Conservation (phyloP, 805 yeast species). For the Maudiozyma saulgeensis region DNA sequence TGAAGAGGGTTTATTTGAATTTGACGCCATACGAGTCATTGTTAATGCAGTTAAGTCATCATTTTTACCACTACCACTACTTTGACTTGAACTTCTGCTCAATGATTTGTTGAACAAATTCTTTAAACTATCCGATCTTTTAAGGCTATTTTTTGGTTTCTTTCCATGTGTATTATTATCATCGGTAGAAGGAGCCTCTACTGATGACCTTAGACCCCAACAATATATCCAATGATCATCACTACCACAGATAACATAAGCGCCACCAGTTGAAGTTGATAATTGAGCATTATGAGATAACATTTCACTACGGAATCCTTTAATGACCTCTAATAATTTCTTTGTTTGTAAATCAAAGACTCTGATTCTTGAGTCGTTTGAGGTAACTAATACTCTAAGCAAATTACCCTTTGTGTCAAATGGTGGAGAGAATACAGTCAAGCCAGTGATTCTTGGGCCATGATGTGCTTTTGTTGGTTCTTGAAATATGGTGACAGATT, state of each 20-base stretch:
- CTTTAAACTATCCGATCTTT: slow-evolving; percentile 10
- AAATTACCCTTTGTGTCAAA: slow-evolving; percentile 18
- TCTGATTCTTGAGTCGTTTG: slow-evolving; percentile 75
- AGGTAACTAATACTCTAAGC: slow-evolving; percentile 47
- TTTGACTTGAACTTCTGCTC: slow-evolving; percentile 7
- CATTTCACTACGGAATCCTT: slow-evolving; percentile 61
- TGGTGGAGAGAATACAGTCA: slow-evolving; percentile 39
- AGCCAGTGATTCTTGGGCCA: slow-evolving; percentile 67
- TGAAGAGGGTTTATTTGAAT: neutral
- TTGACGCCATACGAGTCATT: neutral
- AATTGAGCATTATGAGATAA: slow-evolving; percentile 57
- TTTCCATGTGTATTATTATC: neutral
- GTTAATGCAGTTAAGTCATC: slow-evolving; percentile 1
- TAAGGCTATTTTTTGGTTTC: slow-evolving; percentile 1
- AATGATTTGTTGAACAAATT: slow-evolving; percentile 7
- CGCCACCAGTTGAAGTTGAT: slow-evolving; percentile 2
- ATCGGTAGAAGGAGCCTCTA: neutral
- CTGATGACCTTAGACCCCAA: slow-evolving; percentile 49
- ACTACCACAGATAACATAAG: slow-evolving; percentile 56
- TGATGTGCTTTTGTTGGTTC: slow-evolving; percentile 13
- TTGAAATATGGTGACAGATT: neutral
- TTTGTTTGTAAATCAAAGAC: slow-evolving; percentile 47
- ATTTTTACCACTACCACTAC: neutral
- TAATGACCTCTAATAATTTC: slow-evolving; percentile 54
- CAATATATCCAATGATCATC: slow-evolving; percentile 82